Percentiles rank a stretch among this genome's conserved stretches.
phyloP scores from a whole-genome alignment of 805 yeast species.

The Lipomyces orientalis region DNA sequence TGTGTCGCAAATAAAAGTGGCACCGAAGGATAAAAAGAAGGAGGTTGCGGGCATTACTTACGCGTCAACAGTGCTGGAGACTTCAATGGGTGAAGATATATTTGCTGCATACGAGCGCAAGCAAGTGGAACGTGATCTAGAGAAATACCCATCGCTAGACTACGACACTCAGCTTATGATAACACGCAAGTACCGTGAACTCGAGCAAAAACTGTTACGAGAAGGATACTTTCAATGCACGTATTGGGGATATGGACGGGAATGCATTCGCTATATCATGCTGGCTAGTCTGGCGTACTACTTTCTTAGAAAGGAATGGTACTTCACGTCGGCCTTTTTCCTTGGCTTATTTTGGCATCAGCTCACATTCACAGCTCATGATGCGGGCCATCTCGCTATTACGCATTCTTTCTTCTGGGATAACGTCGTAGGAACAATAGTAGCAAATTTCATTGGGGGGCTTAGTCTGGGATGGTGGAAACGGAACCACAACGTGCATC shows the following conservation, averaged over 20 bases:
- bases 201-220: conserved; percentile 61
- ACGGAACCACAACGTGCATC: conserved; percentile 91
- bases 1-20: background rate
- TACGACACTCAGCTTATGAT: conserved; percentile 65
- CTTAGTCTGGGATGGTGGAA: conserved; percentile 95
- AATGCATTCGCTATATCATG: conserved; percentile 62
- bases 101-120: conserved; percentile 64
- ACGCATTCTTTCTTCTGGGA: conserved; percentile 81
- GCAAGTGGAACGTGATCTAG: conserved; percentile 61
- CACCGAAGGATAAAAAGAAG: conserved; percentile 1
- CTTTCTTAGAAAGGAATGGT: conserved; percentile 55
- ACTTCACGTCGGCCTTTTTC: conserved; percentile 62
- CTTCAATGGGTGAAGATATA: conserved; percentile 43
- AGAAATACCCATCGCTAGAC: conserved; percentile 67
- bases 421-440: conserved; percentile 69
- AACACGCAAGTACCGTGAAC: conserved; percentile 60
- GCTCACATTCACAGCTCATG: conserved; percentile 84
- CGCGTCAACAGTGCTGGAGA: conserved; percentile 33
- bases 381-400: conserved; percentile 84
- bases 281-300: conserved; percentile 58
- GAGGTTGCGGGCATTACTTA: conserved; percentile 27
- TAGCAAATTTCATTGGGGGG: conserved; percentile 87
- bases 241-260: conserved; percentile 75
- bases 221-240: conserved; percentile 74
- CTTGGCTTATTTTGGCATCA: conserved; percentile 90